Evolutionary conservation across 257 asterid species (phyloP), one percentile per base, ranked within the genome.

Genomic region (Solanum gracilifrons): DNA sequence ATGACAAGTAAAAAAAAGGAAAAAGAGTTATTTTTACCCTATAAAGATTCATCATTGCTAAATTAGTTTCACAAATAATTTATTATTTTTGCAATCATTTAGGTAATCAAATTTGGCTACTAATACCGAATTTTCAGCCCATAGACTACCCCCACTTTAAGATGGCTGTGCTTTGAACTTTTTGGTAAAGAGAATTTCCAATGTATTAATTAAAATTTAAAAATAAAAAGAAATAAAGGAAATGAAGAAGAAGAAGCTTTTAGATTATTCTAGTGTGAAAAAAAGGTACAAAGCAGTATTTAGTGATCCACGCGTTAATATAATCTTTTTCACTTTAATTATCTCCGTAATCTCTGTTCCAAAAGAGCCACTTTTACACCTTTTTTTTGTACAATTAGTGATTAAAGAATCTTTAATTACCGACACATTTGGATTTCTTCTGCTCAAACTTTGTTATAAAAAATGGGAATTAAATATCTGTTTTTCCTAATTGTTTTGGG

Each of bases 301-400:
- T 31, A 62, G 21, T 43, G 79, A 71, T 60, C 86, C 86, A 62
- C 86, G 80, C 84, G 5, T 32, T 39, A 60, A 41, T 79, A 41
- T 79, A 39, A 79, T 4, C 68, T 82, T 82, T 58, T 43, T 27
- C 21, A 48, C 89, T 87, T 89, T 87, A 88, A 89, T 80, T 87
- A 66, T 77, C 72, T 84, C 80, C 86, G 32, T 76, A 51, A 89
- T 87, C 86, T 87, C 69, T 88, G 73, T 31, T 84, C 87, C 37
- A 86, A 90, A 92, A 80, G 31, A 92, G 93, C 82, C 87, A 90
- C 95, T 91, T 92, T 90, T 86, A 80, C 91, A 83, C 87, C 88
- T 83, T 84, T 66, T 12, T 82, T 77, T 27, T 82, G 20, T 29
- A 6, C 62, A 82, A 48, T 29, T 60, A 48, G 85, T 82, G 69